A percentile compares a stretch with the other conserved stretches of the same genome.
Conservation (phyloP, 2,329 filamentous ascomycete genomes). For the Aspergillus sp. region DNA sequence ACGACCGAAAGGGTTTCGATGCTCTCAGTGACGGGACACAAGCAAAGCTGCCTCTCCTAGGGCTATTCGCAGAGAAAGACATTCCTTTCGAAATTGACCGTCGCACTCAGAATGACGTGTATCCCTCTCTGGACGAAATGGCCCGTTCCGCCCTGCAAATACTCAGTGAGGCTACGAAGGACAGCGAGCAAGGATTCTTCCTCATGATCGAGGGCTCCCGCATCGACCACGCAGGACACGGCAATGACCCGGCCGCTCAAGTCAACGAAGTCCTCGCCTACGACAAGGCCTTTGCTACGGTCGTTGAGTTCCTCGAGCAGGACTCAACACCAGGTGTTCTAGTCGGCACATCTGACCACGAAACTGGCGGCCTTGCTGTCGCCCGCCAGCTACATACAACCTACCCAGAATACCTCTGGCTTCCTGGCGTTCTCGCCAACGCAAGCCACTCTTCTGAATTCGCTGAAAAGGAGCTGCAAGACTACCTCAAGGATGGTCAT, state of each 20-base stretch:
- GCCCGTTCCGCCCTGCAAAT: slow-evolving; percentile 75
- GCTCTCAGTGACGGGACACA: slow-evolving; percentile 64
- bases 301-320: slow-evolving; percentile 78
- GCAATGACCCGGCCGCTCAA: slow-evolving; percentile 79
- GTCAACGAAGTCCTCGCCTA: slow-evolving; percentile 94
- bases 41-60: slow-evolving; percentile 77
- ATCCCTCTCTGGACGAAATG: slow-evolving; percentile 92
- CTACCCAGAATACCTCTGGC: slow-evolving; percentile 76
- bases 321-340: slow-evolving; percentile 73
- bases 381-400: slow-evolving; percentile 67
- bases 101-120: slow-evolving; percentile 71
- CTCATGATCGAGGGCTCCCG: slow-evolving; percentile 97
- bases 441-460: slow-evolving; percentile 73
- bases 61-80: slow-evolving; percentile 77
- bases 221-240: slow-evolving; percentile 92
- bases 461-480: slow-evolving; percentile 62
- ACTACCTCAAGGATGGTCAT: slow-evolving; percentile 53
- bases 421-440: slow-evolving; percentile 77
- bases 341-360: slow-evolving; percentile 90
- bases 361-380: slow-evolving; percentile 84
- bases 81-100: slow-evolving; percentile 95
- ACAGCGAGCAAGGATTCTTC: slow-evolving; percentile 92
- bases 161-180: slow-evolving; percentile 75
- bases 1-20: slow-evolving; percentile 73
- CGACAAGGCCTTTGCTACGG: slow-evolving; percentile 78